phyloP scores from a whole-genome alignment of 1,284 basidiomycete species.

The Leccinum fallax region DNA sequence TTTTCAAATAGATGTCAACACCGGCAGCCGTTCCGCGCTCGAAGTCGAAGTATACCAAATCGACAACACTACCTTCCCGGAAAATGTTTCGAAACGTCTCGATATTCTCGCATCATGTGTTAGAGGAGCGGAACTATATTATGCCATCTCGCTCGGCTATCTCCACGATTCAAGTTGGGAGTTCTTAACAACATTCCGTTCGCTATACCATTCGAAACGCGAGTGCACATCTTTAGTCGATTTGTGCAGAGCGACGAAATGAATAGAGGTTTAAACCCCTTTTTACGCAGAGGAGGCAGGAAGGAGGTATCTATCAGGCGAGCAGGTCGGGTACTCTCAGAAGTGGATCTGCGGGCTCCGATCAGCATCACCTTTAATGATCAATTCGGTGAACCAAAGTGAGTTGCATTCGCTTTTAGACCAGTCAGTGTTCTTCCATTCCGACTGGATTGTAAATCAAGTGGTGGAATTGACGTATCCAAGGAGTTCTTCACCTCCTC shows the following conservation, averaged over 20 bases:
- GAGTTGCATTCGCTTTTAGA: constrained; percentile 33
- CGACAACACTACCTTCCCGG: too few relatives aligned
- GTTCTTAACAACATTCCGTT: constrained; percentile 97
- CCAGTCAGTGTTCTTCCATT: neutral
- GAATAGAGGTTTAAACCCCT: constrained; percentile 18
- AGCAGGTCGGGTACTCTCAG: constrained; percentile 86
- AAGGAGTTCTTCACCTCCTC: constrained; percentile 96
- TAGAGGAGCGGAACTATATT: too few relatives aligned
- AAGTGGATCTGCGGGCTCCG: constrained; percentile 61
- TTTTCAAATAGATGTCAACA: too few relatives aligned
- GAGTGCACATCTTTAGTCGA: constrained; percentile 86
- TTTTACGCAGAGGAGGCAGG: constrained; percentile 28
- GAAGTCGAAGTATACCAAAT: too few relatives aligned
- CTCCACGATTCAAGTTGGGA: constrained; percentile 73
- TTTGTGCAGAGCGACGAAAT: constrained; percentile 71
- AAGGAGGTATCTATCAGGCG: constrained; percentile 70
- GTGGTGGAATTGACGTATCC: constrained; percentile 93
- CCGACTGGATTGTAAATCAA: constrained; percentile 31
- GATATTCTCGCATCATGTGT: too few relatives aligned
- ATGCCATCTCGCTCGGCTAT: constrained; percentile 57
- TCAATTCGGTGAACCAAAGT: constrained; percentile 85
- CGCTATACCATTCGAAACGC: constrained; percentile 90
- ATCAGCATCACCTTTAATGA: constrained; percentile 92
- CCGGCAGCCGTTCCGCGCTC: too few relatives aligned
- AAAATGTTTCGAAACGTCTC: too few relatives aligned